These are phyloP conservation scores for Candida mattraensis DNA, from an alignment of 805 yeast species.

Conservation along the genomic window DNA sequence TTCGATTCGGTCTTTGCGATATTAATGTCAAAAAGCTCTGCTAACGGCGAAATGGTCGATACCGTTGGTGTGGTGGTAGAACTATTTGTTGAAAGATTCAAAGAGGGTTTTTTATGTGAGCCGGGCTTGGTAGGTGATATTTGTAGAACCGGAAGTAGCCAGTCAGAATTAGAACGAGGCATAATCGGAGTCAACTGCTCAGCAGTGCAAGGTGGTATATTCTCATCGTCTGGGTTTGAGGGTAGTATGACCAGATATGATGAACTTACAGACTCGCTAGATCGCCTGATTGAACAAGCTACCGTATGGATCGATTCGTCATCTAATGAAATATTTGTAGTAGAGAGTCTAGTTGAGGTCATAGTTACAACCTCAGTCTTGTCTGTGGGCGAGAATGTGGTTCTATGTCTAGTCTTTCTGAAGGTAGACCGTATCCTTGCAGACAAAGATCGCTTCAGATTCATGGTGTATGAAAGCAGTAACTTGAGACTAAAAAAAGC, in stretches of 20 bases:
- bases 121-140: constrained; percentile 4
- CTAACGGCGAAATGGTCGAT: constrained; percentile 8
- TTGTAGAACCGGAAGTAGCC: constrained; percentile 5
- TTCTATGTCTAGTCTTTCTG: constrained; percentile 8
- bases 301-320: too few relatives aligned
- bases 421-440: constrained; percentile 10
- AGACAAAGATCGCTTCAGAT: constrained; percentile 15
- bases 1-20: constrained; percentile 8
- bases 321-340: too few relatives aligned
- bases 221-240: constrained; percentile 27
- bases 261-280: too few relatives aligned
- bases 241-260: constrained; percentile 29
- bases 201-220: constrained; percentile 29
- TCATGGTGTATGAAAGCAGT: neutral
- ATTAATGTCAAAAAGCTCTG: constrained; percentile 6
- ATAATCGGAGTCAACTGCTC: constrained; percentile 30
- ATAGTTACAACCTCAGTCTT: too few relatives aligned
- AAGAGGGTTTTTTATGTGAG: constrained; percentile 9
- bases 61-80: constrained; percentile 17
- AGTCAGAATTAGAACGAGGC: constrained; percentile 15
- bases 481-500: neutral
- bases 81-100: constrained; percentile 13
- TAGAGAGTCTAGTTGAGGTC: too few relatives aligned
- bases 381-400: too few relatives aligned
- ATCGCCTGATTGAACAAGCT: too few relatives aligned